Evolutionary conservation across 2,329 filamentous ascomycete genomes (phyloP).

Genomic region (Beauveria medogensis): DNA sequence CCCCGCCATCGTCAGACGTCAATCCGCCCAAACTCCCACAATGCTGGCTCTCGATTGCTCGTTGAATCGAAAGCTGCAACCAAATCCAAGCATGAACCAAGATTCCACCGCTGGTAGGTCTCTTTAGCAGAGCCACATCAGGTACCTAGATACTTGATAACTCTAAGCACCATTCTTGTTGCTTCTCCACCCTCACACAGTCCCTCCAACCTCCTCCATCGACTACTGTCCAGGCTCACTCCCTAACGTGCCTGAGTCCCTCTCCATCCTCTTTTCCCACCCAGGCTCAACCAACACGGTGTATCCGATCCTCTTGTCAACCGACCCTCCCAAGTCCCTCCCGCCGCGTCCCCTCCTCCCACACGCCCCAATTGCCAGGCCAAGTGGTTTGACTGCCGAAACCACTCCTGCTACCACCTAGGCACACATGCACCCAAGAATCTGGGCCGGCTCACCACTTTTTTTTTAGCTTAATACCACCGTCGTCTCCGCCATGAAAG

Average conservation of each 20-base stretch:
- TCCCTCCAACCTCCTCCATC: neutral
- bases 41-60: too few species aligned
- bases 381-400: neutral
- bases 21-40: too few species aligned
- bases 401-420: constrained; percentile 1
- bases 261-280: neutral
- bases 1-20: neutral
- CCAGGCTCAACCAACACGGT: constrained; percentile 1
- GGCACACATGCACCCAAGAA: neutral
- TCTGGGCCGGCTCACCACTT: neutral
- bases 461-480: constrained; percentile 2
- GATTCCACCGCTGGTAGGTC: too few species aligned
- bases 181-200: too few species aligned
- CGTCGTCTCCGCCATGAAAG: constrained; percentile 6
- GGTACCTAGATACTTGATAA: too few species aligned
- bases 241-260: neutral
- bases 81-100: too few species aligned
- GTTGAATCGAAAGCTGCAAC: too few species aligned
- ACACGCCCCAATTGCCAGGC: neutral
- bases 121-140: too few species aligned
- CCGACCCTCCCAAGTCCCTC: neutral
- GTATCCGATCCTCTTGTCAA: neutral
- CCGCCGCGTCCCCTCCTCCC: neutral
- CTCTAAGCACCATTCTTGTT: too few species aligned
- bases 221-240: neutral